These are phyloP conservation scores for Colletotrichum higginsianum DNA, from an alignment of 2,329 filamentous ascomycete genomes.

Conservation along the genomic window DNA sequence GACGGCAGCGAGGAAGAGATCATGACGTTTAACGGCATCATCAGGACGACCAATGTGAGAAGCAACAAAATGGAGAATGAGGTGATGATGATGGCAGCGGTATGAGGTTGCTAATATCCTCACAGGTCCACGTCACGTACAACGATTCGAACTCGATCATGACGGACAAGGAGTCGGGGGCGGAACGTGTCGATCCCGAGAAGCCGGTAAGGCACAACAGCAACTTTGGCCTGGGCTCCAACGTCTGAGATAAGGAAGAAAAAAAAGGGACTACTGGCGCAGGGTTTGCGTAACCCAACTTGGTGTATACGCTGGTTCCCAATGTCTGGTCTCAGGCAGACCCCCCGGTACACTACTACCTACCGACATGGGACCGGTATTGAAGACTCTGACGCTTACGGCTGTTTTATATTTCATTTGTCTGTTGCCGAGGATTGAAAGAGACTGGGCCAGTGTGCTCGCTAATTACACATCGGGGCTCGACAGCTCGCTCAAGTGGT, in stretches of 20 bases:
- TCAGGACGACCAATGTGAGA: conserved; percentile 42
- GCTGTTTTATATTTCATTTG: no score
- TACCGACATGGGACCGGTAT: no score
- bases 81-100: neutral
- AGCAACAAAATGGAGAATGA: neutral
- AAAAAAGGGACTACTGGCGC: neutral
- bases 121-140: conserved; percentile 27
- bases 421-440: no score
- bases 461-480: no score
- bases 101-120: conserved; percentile 6
- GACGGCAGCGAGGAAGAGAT: conserved; percentile 57
- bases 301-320: no score
- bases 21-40: conserved; percentile 57
- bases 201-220: conserved; percentile 5
- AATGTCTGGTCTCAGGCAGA: no score
- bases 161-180: conserved; percentile 20
- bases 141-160: conserved; percentile 15
- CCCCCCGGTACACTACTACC: no score
- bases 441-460: no score
- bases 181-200: neutral
- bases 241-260: neutral
- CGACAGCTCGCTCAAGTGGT: no score
- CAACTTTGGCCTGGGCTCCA: conserved; percentile 8
- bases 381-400: no score
- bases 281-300: neutral